These are phyloP conservation scores for Omphalotus guepiniiformis DNA, from an alignment of 768 basidiomycete genomes.

Conservation along the genomic window DNA sequence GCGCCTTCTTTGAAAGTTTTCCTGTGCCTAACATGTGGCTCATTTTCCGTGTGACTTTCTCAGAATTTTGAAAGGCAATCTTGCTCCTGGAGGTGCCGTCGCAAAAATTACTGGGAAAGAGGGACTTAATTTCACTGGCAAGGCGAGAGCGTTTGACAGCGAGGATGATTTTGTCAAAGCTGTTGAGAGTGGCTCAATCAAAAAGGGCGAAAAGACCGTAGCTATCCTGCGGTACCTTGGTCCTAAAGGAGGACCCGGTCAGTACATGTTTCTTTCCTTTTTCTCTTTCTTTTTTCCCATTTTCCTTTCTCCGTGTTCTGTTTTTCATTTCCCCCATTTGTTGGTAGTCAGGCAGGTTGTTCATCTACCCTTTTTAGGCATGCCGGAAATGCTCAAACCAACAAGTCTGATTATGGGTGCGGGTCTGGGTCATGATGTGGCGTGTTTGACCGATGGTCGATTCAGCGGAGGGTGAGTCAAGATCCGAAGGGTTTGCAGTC, in stretches of 20 bases:
- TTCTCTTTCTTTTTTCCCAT: neutral
- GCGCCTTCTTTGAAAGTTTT: constrained; percentile 10
- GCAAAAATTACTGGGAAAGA: constrained; percentile 98
- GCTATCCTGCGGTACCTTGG: constrained; percentile 94
- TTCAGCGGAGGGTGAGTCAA: constrained; percentile 91
- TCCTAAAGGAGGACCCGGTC: constrained; percentile 93
- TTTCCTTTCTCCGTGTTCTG: neutral
- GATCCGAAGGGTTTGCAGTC: neutral
- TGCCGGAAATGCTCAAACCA: constrained; percentile 99
- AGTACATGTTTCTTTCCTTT: constrained; percentile 22
- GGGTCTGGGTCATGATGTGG: constrained; percentile 92
- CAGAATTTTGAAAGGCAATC: constrained; percentile 87
- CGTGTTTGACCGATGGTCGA: constrained; percentile 94
- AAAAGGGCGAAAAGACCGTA: constrained; percentile 95
- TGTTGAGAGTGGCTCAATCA: constrained; percentile 83
- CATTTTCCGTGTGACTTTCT: constrained; percentile 1
- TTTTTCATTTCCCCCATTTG: neutral
- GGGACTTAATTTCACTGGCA: constrained; percentile 84
- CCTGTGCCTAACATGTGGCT: constrained; percentile 8
- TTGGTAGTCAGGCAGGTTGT: constrained; percentile 6
- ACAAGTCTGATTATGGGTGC: constrained; percentile 99
- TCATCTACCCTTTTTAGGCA: constrained; percentile 43
- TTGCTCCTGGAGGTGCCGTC: constrained; percentile 94
- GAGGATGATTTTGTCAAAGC: constrained; percentile 87
- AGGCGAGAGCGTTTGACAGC: constrained; percentile 87